Conservation (phyloP, 257 asterid genomes). For the Leptodermis oblonga region DNA sequence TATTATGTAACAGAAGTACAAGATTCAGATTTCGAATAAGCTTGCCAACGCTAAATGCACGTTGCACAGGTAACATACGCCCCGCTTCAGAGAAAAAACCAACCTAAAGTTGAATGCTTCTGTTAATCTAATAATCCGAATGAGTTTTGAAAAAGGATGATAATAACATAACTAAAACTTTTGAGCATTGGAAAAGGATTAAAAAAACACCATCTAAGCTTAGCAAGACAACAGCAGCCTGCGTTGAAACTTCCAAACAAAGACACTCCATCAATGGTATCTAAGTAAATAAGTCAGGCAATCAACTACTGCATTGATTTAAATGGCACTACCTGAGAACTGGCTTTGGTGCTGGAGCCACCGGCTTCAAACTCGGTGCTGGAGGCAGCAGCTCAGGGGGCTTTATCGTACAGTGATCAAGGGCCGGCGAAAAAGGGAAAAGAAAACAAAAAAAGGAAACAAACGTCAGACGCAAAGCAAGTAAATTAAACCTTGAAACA, state of each 20-base stretch:
- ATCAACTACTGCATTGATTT: neutral
- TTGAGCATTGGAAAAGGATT: neutral
- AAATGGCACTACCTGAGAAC: constrained; percentile 20
- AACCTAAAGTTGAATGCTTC: neutral
- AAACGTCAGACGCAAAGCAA: constrained; percentile 6
- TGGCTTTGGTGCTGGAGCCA: constrained; percentile 18
- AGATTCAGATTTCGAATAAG: neutral
- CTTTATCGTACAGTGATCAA: neutral
- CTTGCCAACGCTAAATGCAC: neutral
- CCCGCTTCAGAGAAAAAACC: neutral
- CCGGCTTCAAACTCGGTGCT: constrained; percentile 14
- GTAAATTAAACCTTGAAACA: neutral
- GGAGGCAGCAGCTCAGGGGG: constrained; percentile 25
- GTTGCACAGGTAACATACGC: too few species aligned
- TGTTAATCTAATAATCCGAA: neutral
- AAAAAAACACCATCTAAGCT: neutral
- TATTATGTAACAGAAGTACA: neutral
- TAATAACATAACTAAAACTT: neutral
- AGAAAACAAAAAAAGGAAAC: neutral
- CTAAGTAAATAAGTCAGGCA: neutral
- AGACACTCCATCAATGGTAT: neutral
- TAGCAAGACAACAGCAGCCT: neutral
- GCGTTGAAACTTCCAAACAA: neutral
- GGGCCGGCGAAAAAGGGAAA: neutral
- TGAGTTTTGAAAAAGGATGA: neutral